These are phyloP conservation scores for Candida qinlingensis DNA, from an alignment of 805 yeast genomes.

Conservation along the genomic window DNA sequence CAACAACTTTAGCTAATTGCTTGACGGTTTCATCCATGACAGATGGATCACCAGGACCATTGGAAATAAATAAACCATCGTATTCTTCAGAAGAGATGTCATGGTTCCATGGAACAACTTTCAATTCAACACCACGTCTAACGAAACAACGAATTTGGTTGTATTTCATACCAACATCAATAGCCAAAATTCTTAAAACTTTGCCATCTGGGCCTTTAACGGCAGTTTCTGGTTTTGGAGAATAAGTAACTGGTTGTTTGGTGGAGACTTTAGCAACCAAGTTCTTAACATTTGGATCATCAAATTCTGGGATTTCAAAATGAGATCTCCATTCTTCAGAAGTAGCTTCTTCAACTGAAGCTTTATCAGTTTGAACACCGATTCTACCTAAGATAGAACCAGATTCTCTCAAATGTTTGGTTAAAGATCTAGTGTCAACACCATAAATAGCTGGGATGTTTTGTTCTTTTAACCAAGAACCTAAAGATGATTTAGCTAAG, in stretches of 20 bases:
- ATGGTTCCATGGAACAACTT: conserved; percentile 94
- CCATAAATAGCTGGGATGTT: conserved; percentile 96
- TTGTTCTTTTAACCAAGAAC: conserved; percentile 88
- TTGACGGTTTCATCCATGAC: conserved; percentile 66
- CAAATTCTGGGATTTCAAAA: conserved; percentile 81
- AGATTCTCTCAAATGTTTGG: conserved; percentile 85
- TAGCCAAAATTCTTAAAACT: conserved; percentile 74
- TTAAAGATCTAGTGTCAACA: conserved; percentile 92
- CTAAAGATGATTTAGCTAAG: conserved; percentile 88
- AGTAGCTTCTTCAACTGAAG: conserved; percentile 27
- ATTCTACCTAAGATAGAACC: conserved; percentile 94
- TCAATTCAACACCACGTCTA: conserved; percentile 90
- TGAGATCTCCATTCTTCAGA: conserved; percentile 51
- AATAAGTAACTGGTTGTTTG: conserved; percentile 67
- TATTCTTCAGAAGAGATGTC: conserved; percentile 75
- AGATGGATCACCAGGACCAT: conserved; percentile 99
- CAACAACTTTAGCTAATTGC: conserved; percentile 52
- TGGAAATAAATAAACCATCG: conserved; percentile 93
- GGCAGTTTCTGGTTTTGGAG: conserved; percentile 54
- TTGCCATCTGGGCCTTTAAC: conserved; percentile 69
- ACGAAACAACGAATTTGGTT: conserved; percentile 97
- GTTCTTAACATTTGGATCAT: conserved; percentile 87
- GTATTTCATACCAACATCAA: conserved; percentile 97
- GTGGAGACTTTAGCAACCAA: conserved; percentile 88
- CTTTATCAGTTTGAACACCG: conserved; percentile 47